Base-by-base conservation (phyloP, 1,284 basidiomycete species). In the Peniophora sp. region DNA sequence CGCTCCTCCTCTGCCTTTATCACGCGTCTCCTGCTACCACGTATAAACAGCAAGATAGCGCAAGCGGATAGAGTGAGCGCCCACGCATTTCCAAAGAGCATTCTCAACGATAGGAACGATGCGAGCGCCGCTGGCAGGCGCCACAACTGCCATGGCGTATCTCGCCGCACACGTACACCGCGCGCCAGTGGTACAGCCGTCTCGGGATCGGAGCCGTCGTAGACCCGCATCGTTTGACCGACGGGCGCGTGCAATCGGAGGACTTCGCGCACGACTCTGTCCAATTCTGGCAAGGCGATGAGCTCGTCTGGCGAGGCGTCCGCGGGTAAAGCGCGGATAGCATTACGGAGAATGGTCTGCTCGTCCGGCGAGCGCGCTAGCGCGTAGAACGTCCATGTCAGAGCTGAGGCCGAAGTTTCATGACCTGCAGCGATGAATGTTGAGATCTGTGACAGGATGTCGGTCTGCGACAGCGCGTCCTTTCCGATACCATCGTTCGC, bases 381-480 rank as follows among this genome's bases (percentile, higher is more conserved):
- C 23, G 78, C 76, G 61, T 83, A 84, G 1, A 91, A 67, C 52
- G 77, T 79, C 89, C 89, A 93, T 3, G 83, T 78, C 1, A 88
- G 69, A 0, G 84, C 81, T 0, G 79, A 82, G 0, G 74, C 67
- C 16, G 75, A 76, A 3, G 78, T 83, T 61, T 85, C 83, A 64
- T 83, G 75, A 17, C 81, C 79, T 2, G 80, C 80, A n/a, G 79
- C 74, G 46, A 92, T 74, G 63, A 92, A 88, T 0, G 85, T 91
- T 8, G 83, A 81, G 55, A 92, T 87, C 63, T 91, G 87, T 52
- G 78, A 85, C 23, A 84, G 68, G 2, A 87, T 79, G 59, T 92
- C 87, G 14, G 73, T 68, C 43, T 80, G 75, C 8, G 77, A 75
- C 71, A 92, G 75, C 20, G 71, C 70, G 61, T 69, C 68, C 0